Base-by-base conservation (phyloP, 176 grass and related monocot genomes). In the Hordeum marinum region DNA sequence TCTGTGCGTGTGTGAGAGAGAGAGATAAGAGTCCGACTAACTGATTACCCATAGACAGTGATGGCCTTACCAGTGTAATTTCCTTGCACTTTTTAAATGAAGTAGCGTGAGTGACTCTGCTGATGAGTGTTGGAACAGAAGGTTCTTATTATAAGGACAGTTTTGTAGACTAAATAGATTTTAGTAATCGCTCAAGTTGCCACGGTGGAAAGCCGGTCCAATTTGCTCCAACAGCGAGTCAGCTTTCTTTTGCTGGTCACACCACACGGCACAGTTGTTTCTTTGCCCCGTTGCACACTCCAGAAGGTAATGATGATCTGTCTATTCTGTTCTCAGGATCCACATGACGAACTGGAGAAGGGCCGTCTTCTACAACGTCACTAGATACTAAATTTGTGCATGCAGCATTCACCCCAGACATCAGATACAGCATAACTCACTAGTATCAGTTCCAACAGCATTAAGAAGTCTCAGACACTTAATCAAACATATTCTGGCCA, bases 151-250 rank as follows among this genome's bases (percentile, higher is more conserved):
- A 29, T 52, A 70, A 69, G 31, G 42, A 64, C 77, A 85, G 40
- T 45, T 72, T 54, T 70, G 81, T 57, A 57, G 52, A 57, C 52
- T 43, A 84, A 91, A 84, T 77, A 87, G 2, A 20, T 55, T 55
- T 55, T 55, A 55, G 57, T 76, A 88, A 77, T 81, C 34, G 61
- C 31, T 3, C 11, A 41, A 91, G 85, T 77, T 85, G 85, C 85
- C 89, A 88, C 77, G 62, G 62, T 91, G 62, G 75, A 85, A 87
- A 81, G 43, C 80, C 80, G 60, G 80, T 90, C 76, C 76, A 80
- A 68, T 76, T 84, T 87, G 67, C 60, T 80, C 24, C 40, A 90
- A 91, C 63, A 25, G 50, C 69, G 52, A 84, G 76, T 78, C 68
- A 81, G 31, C 52, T 62, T 77, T 40, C 29, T 50, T 63, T 82